Evolutionary conservation across 2,329 filamentous ascomycete genomes (phyloP).

Genomic region (Talaromyces sp.): DNA sequence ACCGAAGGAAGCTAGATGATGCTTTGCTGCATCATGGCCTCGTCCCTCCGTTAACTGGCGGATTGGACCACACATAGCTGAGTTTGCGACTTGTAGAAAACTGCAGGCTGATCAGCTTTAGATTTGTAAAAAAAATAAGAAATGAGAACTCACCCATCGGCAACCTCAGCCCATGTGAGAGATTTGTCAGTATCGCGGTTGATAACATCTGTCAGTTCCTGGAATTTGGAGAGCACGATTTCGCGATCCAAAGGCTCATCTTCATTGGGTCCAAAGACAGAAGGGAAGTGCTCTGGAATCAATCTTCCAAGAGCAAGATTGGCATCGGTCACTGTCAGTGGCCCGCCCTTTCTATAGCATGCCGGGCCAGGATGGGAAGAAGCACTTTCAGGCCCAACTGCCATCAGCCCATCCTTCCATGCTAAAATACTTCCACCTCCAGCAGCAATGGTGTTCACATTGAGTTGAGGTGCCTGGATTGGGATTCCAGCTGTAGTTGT

Average conservation of each 20-base stretch:
- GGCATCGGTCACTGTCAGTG: slow-evolving; percentile 85
- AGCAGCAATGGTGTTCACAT: slow-evolving; percentile 92
- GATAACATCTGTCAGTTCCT: slow-evolving; percentile 73
- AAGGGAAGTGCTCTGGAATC: slow-evolving; percentile 73
- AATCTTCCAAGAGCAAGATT: slow-evolving; percentile 74
- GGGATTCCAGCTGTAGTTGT: slow-evolving; percentile 88
- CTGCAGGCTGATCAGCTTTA: slow-evolving; percentile 55
- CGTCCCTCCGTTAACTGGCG: slow-evolving; percentile 83
- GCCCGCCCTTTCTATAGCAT: slow-evolving; percentile 86
- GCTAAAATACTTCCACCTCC: slow-evolving; percentile 69
- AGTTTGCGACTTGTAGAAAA: slow-evolving; percentile 85
- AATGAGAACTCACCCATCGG: slow-evolving; percentile 4
- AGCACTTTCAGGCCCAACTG: slow-evolving; percentile 85
- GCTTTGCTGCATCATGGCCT: slow-evolving; percentile 82
- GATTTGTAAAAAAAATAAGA: too few relatives aligned
- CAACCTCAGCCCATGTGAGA: slow-evolving; percentile 61
- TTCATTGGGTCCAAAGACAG: slow-evolving; percentile 17
- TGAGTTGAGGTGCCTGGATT: slow-evolving; percentile 86
- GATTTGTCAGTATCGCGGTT: slow-evolving; percentile 62
- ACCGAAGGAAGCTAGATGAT: slow-evolving; percentile 82
- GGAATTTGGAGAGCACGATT: slow-evolving; percentile 73
- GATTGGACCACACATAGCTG: slow-evolving; percentile 86
- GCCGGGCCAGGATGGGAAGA: slow-evolving; percentile 85
- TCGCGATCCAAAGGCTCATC: slow-evolving; percentile 72
- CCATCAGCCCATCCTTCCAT: slow-evolving; percentile 82